Evolutionary conservation across 169 alveolate species (phyloP).

Genomic region (Blepharisma undulans): DNA sequence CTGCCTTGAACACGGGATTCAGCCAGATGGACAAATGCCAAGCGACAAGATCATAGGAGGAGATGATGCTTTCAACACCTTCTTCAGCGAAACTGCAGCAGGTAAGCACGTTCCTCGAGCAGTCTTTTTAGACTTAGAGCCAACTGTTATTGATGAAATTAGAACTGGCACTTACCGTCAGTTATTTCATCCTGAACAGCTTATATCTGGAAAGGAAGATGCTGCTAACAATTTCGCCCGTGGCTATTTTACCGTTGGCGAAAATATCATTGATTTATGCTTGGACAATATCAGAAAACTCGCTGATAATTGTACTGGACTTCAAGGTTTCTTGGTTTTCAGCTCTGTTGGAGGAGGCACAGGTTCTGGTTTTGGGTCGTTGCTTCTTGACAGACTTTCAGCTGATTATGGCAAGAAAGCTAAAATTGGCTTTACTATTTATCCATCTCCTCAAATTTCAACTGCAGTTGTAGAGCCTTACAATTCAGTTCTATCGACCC

Average conservation of each 20-base stretch:
- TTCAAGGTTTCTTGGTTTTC: slow-evolving; percentile 97
- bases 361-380: slow-evolving; percentile 99
- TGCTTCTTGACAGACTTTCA: slow-evolving; percentile 95
- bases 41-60: slow-evolving; percentile 91
- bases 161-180: slow-evolving; percentile 98
- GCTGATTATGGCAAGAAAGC: slow-evolving; percentile 97
- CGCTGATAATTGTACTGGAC: slow-evolving; percentile 99
- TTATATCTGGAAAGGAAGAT: slow-evolving; percentile 98
- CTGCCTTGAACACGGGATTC: slow-evolving; percentile 98
- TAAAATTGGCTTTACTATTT: slow-evolving; percentile 95
- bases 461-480: slow-evolving; percentile 99
- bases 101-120: slow-evolving; percentile 99
- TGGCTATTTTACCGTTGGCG: slow-evolving; percentile 99
- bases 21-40: slow-evolving; percentile 98
- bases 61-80: slow-evolving; percentile 97
- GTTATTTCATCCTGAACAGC: slow-evolving; percentile 97
- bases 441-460: slow-evolving; percentile 98
- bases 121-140: slow-evolving; percentile 97
- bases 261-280: slow-evolving; percentile 94
- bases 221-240: slow-evolving; percentile 99
- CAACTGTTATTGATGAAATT: slow-evolving; percentile 99
- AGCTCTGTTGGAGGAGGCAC: slow-evolving; percentile 99
- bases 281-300: slow-evolving; percentile 97
- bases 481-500: slow-evolving; percentile 95
- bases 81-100: slow-evolving; percentile 98